Percentiles rank a stretch among this genome's conserved stretches.
These are phyloP conservation scores for Geotrichum restrictum DNA, from an alignment of 1,139 yeast genomes.

Conservation along the genomic window DNA sequence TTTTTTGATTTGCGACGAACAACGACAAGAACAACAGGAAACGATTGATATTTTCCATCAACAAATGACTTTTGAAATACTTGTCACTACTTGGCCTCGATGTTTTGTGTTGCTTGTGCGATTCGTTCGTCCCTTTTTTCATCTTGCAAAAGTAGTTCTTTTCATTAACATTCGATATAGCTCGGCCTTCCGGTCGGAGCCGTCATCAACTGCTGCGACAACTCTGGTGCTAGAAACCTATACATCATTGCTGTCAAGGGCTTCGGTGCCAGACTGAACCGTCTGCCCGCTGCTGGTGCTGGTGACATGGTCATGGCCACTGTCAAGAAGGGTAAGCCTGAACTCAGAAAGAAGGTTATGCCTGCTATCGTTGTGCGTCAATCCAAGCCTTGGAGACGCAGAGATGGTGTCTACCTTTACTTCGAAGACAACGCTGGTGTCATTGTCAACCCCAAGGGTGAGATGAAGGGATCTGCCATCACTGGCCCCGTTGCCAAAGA, in stretches of 20 bases:
- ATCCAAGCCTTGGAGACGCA: constrained; percentile 99
- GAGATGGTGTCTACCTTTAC: constrained; percentile 99
- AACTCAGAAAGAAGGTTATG: constrained; percentile 99
- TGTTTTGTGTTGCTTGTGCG: too few relatives aligned
- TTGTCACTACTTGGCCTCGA: too few relatives aligned
- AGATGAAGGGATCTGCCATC: constrained; percentile 99
- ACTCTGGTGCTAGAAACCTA: constrained; percentile 99
- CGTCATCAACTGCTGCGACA: constrained; percentile 99
- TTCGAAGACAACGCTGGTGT: constrained; percentile 99
- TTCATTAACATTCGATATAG: constrained; percentile 30
- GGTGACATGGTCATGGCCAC: constrained; percentile 99
- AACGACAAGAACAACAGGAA: too few relatives aligned
- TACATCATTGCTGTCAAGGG: constrained; percentile 99
- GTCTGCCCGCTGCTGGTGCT: constrained; percentile 99
- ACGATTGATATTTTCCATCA: too few relatives aligned
- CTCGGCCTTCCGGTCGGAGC: constrained; percentile 99
- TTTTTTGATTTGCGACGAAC: too few relatives aligned
- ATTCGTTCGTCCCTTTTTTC: too few relatives aligned
- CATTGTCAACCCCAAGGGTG: constrained; percentile 99
- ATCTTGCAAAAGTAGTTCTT: background rate
- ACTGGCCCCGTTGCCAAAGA: constrained; percentile 99
- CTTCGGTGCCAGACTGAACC: constrained; percentile 98
- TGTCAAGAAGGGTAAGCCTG: constrained; percentile 99
- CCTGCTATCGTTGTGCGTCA: constrained; percentile 99
- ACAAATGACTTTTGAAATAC: too few relatives aligned